Percentiles rank a stretch among this genome's conserved stretches.
Conservation (phyloP, 2,329 filamentous ascomycete genomes). For the Trichoderma sp. region DNA sequence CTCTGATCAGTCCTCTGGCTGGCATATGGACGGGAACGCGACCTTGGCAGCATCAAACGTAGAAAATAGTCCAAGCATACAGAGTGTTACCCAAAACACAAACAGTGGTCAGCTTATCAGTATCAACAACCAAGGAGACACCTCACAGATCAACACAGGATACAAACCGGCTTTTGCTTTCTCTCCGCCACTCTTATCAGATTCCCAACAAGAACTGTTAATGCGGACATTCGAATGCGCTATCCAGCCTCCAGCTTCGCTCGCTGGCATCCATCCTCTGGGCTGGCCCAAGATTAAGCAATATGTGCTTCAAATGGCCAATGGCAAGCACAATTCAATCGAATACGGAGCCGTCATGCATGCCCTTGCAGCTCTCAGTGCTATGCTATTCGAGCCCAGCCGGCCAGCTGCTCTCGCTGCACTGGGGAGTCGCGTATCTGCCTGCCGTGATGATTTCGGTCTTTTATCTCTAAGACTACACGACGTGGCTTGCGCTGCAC, state of each 20-base stretch:
- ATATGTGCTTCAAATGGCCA: slow-evolving; percentile 12
- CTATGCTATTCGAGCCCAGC: slow-evolving; percentile 11
- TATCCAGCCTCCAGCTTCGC: slow-evolving; percentile 7
- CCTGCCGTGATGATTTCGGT: slow-evolving; percentile 11
- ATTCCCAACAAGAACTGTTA: background rate
- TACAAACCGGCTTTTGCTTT: slow-evolving; percentile 2
- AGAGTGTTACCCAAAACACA: background rate
- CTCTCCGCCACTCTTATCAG: slow-evolving; percentile 3
- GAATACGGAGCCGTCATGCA: slow-evolving; percentile 15
- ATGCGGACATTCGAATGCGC: background rate
- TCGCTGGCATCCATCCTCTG: background rate
- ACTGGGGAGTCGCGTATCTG: background rate
- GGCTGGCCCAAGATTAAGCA: slow-evolving; percentile 13
- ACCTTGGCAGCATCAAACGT: background rate
- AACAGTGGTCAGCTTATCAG: background rate
- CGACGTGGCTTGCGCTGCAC: background rate
- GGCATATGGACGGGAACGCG: background rate
- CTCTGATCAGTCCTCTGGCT: background rate
- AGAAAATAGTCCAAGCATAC: background rate
- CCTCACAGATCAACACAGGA: background rate
- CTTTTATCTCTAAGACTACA: background rate
- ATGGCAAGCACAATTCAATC: slow-evolving; percentile 1
- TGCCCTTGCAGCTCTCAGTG: slow-evolving; percentile 13
- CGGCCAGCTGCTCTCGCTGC: slow-evolving; percentile 9
- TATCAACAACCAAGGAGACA: background rate